Evolutionary conservation across 345 rosid species (phyloP), one percentile per base, ranked within the genome.

Genomic region (Melastoma malabathricum): DNA sequence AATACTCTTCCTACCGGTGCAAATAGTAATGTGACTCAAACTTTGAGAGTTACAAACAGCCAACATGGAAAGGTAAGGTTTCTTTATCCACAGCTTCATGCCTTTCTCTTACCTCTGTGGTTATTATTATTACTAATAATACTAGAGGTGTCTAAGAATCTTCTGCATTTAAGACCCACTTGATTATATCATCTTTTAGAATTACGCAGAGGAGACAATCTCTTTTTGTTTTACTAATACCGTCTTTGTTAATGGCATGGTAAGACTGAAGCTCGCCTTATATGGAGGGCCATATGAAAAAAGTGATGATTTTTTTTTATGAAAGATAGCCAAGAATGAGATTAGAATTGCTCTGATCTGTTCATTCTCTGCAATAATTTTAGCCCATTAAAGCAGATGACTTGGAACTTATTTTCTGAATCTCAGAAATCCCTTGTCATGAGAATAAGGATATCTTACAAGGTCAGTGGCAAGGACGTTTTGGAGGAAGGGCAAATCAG

Each of bases 401-500:
- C 12, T 10, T 34, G 41, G 41, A 34, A 41, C 25, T 56, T 22
- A 22, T 64, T 19, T 20, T 70, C 25, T 65, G 43, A 52, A 64
- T 76, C 66, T 51, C 86, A 92, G 98, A 92, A 87, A 84, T 66
- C 90, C 44, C 85, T 87, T 47, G 81, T 92, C 63, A 87, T 92
- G 96, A 87, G 96, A 18, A 66, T 76, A 63, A 81, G 90, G 85
- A 82, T 87, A 63, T 79, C 89, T 22, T 92, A 92, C 80, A 87
- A 87, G 72, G 43, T 71, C 66, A 76, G 87, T 54, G 69, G 67
- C 60, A 82, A 82, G 69, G 95, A 82, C 70, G 69, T 70, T 46
- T 60, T 92, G 69, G 98, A 92, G 76, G 90, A 80, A 81, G 98
- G 93, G 47, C 96, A 92, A 65, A 68, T 92, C 72, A 87, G 48